Evolutionary conservation across 148 eudicot genomes (phyloP), one percentile per base, ranked within the genome.

Genomic region (Vaccinium vitisidaea): DNA sequence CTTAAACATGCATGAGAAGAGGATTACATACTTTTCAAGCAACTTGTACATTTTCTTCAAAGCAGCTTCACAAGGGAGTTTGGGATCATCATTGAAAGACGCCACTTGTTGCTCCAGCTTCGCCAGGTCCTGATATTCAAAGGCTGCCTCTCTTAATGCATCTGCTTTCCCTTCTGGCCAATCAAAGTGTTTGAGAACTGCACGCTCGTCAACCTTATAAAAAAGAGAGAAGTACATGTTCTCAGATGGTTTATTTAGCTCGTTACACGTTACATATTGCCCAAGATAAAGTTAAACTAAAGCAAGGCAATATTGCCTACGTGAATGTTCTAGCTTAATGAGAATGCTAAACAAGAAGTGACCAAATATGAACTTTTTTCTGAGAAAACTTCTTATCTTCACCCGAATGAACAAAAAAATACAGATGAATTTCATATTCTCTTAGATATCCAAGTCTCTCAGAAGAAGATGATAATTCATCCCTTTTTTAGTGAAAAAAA

Each of bases 101-200:
- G 99, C 75, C 59, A 95, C 92, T 85, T 87, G 94, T 85, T 88
- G 88, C 90, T 95, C 99, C 80, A 97, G 87, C 88, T 93, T 97
- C 84, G 81, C 61, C 78, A 97, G 87, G 90, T 97, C 99, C 88
- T 97, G 98, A 84, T 95, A 97, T 88, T 97, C 99, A 84, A 97
- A 97, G 21, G 99, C 87, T 59, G 99, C 98, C 88, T 97, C 99
- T 87, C 99, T 93, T 21, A 97, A 83, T 80, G 98, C 99, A 89
- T 97, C 99, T 79, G 99, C 99, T 94, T 97, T 97, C 6, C 98
- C 94, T 87, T 97, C 99, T 39, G 99, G 99, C 99, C 99, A 97
- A 84, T 97, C 99, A 87, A 97, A 97, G 92, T 97, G 98, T 92
- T 97, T 97, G 55, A 97, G 93, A 77, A 95, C 99, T 75, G 98